These are phyloP conservation scores for Xylaria sp. DNA, from an alignment of 2,329 filamentous ascomycete species.

Conservation along the genomic window DNA sequence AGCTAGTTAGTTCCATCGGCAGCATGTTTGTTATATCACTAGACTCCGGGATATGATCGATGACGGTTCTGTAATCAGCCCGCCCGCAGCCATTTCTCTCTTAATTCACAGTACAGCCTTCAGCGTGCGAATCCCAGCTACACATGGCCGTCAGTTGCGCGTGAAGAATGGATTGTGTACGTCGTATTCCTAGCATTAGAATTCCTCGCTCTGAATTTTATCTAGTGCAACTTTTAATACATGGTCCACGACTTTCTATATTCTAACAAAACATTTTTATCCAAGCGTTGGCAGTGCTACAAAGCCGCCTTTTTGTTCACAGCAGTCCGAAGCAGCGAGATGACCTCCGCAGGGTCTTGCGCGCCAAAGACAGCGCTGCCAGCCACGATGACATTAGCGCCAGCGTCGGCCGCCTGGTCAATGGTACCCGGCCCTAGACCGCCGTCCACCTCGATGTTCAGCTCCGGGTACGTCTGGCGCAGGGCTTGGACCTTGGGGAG, in stretches of 20 bases:
- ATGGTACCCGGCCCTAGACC: slow-evolving; percentile 88
- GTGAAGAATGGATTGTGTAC: background rate
- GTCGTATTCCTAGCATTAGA: background rate
- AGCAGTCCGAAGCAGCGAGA: slow-evolving; percentile 76
- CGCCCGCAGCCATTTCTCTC: no score
- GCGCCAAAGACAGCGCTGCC: slow-evolving; percentile 96
- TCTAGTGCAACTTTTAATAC: background rate
- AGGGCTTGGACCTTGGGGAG: slow-evolving; percentile 91
- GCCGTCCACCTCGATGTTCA: slow-evolving; percentile 98
- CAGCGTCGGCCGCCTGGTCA: slow-evolving; percentile 90
- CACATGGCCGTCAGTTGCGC: background rate
- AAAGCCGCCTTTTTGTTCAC: slow-evolving; percentile 69
- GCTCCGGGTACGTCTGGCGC: slow-evolving; percentile 80
- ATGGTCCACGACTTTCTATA: background rate
- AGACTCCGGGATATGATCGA: no score
- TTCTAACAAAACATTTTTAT: no score
- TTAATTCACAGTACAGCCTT: no score
- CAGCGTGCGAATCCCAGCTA: background rate
- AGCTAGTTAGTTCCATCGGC: background rate
- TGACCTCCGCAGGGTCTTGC: slow-evolving; percentile 84
- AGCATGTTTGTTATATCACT: no score
- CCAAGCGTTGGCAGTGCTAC: slow-evolving; percentile 31
- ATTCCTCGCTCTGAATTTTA: slow-evolving; percentile 8
- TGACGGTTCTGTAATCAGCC: no score
- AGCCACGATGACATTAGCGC: slow-evolving; percentile 97